Conservation (phyloP, 2,329 filamentous ascomycete genomes). For the Blastomyces emzantsi region DNA sequence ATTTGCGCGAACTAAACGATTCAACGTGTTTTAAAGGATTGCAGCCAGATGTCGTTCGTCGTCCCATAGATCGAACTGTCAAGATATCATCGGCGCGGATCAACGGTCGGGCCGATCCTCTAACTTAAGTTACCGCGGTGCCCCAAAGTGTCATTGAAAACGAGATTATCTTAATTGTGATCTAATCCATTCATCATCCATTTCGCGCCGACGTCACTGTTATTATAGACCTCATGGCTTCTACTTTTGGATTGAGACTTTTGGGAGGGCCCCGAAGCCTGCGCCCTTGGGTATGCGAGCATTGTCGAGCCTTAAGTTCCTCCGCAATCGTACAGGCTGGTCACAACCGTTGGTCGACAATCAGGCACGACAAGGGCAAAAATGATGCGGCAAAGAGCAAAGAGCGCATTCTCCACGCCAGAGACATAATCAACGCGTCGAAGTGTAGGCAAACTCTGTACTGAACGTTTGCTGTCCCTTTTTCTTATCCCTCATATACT, state of each 20-base stretch:
- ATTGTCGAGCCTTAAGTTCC: conserved; percentile 41
- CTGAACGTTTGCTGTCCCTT: background rate
- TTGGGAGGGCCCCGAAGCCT: conserved; percentile 5
- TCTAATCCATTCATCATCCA: background rate
- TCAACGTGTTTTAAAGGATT: background rate
- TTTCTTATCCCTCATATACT: background rate
- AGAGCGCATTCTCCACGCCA: conserved; percentile 57
- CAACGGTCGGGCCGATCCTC: background rate
- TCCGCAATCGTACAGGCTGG: conserved; percentile 49
- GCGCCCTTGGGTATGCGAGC: conserved; percentile 17
- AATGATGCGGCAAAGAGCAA: conserved; percentile 67
- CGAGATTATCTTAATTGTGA: too few relatives aligned
- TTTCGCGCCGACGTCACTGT: background rate
- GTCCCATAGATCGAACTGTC: background rate
- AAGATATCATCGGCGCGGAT: background rate
- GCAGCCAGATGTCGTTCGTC: background rate
- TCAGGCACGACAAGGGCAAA: conserved; percentile 87
- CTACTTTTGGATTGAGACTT: conserved; percentile 7
- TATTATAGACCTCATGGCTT: conserved; percentile 11
- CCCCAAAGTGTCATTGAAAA: background rate
- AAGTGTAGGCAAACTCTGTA: conserved; percentile 48
- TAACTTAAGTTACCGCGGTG: too few relatives aligned
- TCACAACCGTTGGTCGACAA: conserved; percentile 93
- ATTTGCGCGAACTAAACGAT: background rate
- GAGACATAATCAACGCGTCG: conserved; percentile 64